These are phyloP conservation scores for Lanmaoa pseudosensibilis DNA, from an alignment of 768 basidiomycete genomes.

Conservation along the genomic window DNA sequence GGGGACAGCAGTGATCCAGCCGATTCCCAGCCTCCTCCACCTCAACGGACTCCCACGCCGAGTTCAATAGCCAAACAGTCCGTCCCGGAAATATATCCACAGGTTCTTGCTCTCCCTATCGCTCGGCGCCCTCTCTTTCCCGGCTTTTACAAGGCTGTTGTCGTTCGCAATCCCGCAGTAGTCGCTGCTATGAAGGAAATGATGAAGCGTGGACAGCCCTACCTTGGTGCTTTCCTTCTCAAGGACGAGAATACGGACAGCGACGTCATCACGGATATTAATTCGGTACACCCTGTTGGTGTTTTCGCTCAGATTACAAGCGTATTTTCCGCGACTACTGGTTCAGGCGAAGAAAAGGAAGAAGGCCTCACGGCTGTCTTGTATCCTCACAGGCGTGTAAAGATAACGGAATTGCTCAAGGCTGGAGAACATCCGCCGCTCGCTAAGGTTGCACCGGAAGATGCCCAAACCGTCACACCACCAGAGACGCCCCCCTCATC, in stretches of 20 bases:
- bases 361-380: constrained; percentile 93
- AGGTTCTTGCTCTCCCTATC: constrained; percentile 92
- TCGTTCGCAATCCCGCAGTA: constrained; percentile 86
- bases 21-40: constrained; percentile 41
- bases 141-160: constrained; percentile 97
- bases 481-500: constrained; percentile 41
- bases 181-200: constrained; percentile 94
- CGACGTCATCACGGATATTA: constrained; percentile 86
- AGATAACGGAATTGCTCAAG: constrained; percentile 84
- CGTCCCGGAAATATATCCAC: constrained; percentile 89
- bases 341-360: constrained; percentile 64
- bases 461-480: constrained; percentile 45
- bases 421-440: constrained; percentile 44
- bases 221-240: constrained; percentile 93
- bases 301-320: constrained; percentile 98
- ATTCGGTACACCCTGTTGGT: constrained; percentile 89
- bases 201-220: constrained; percentile 95
- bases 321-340: constrained; percentile 67
- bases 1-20: constrained; percentile 39
- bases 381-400: constrained; percentile 89
- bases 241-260: constrained; percentile 93
- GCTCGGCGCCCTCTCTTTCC: constrained; percentile 95
- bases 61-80: constrained; percentile 79
- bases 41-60: constrained; percentile 37
- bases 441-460: constrained; percentile 39